Conservation (phyloP, 768 basidiomycete genomes). For the Leccinum truebloodii region DNA sequence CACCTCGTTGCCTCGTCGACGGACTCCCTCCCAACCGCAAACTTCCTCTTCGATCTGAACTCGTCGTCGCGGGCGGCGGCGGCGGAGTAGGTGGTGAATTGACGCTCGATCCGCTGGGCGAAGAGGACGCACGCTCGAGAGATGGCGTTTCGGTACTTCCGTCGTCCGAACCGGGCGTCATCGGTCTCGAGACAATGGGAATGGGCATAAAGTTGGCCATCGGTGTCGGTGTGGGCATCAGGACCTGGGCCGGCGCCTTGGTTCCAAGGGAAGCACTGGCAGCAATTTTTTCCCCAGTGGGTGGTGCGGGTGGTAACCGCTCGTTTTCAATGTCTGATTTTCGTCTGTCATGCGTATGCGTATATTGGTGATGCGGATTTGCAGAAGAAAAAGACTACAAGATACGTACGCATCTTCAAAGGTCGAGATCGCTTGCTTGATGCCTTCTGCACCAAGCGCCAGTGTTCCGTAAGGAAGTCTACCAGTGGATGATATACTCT, state of each 20-base stretch:
- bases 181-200: constrained; percentile 4
- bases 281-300: constrained; percentile 25
- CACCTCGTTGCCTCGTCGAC: constrained; percentile 23
- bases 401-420: constrained; percentile 66
- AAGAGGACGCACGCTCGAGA: constrained; percentile 25
- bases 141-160: constrained; percentile 26
- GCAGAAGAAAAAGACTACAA: background rate
- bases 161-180: constrained; percentile 37
- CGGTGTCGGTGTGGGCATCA: background rate
- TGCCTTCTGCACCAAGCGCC: constrained; percentile 65
- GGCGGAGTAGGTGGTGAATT: constrained; percentile 28
- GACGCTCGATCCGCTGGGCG: constrained; percentile 25
- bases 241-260: constrained; percentile 5
- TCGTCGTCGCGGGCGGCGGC: constrained; percentile 16
- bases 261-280: background rate
- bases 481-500: constrained; percentile 52
- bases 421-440: constrained; percentile 68
- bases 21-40: constrained; percentile 23
- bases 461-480: constrained; percentile 55
- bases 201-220: constrained; percentile 6
- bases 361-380: background rate
- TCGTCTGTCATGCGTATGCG: constrained; percentile 13
- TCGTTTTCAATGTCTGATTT: constrained; percentile 31
- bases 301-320: constrained; percentile 24
- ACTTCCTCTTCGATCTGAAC: constrained; percentile 18